Evolutionary conservation across 108 stramenopile species (phyloP).

Genomic region (Conticribra guillardii): DNA sequence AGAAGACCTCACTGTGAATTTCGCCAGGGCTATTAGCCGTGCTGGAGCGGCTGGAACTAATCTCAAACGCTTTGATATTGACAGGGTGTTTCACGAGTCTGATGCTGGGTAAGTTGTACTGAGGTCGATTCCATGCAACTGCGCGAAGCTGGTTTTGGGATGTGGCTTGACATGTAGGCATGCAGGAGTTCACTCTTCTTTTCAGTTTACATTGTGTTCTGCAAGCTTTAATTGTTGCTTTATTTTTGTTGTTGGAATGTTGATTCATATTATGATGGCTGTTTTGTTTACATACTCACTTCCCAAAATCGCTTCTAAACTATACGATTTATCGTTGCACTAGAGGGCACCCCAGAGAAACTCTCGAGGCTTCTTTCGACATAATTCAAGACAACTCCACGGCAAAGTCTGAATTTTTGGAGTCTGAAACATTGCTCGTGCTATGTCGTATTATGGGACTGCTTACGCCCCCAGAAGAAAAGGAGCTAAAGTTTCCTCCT

Average conservation of each 20-base stretch:
- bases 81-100: conserved; percentile 66
- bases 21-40: conserved; percentile 77
- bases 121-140: too few relatives aligned
- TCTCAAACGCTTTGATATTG: conserved; percentile 77
- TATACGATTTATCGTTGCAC: too few relatives aligned
- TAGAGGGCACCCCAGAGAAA: conserved; percentile 77
- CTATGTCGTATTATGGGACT: conserved; percentile 60
- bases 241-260: conserved; percentile 1
- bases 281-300: too few relatives aligned
- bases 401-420: conserved; percentile 47
- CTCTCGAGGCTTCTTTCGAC: conserved; percentile 83
- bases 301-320: too few relatives aligned
- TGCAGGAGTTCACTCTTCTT: background rate
- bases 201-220: background rate
- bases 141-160: too few relatives aligned
- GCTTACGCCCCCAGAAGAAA: conserved; percentile 31
- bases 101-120: conserved; percentile 46
- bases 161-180: background rate
- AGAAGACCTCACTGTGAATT: conserved; percentile 73
- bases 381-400: conserved; percentile 66
- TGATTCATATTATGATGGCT: too few relatives aligned
- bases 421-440: conserved; percentile 70
- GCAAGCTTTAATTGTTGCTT: too few relatives aligned
- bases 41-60: conserved; percentile 67
- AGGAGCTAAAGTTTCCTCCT: conserved; percentile 24